A percentile compares a stretch with the other conserved stretches of the same genome.
These are phyloP conservation scores for Crithidia brevicula DNA, from an alignment of 208 protist species.

Conservation along the genomic window DNA sequence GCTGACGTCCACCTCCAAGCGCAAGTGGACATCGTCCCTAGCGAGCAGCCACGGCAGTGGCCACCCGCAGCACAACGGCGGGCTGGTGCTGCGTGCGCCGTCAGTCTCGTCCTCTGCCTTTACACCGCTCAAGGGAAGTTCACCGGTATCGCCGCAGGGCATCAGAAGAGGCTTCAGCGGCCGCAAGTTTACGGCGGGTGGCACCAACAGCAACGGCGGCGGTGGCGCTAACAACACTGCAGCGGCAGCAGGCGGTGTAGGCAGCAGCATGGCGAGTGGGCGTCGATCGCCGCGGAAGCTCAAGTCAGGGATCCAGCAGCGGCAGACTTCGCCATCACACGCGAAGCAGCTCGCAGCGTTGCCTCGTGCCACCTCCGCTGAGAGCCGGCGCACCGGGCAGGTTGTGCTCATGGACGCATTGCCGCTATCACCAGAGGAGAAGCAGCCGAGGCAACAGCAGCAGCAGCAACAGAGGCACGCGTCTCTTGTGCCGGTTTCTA, in stretches of 20 bases:
- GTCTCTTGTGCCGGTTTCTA: background rate
- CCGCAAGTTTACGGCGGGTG: background rate
- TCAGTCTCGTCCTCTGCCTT: background rate
- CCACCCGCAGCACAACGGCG: background rate
- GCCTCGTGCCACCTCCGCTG: background rate
- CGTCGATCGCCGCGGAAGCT: conserved; percentile 1
- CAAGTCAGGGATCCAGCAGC: background rate
- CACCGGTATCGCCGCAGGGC: conserved; percentile 1
- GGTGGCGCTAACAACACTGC: background rate
- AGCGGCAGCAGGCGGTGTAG: background rate
- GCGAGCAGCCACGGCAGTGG: conserved; percentile 10
- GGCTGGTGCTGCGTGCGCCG: background rate
- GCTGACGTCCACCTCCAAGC: conserved; percentile 17
- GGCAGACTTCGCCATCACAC: conserved; percentile 5
- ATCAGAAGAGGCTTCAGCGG: conserved; percentile 7
- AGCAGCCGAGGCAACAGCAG: background rate
- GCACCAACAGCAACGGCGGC: background rate
- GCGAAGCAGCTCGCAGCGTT: background rate
- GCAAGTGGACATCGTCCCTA: conserved; percentile 19
- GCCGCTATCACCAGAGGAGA: background rate
- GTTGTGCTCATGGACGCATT: conserved; percentile 14
- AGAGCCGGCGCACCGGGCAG: conserved; percentile 12
- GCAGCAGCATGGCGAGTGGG: background rate
- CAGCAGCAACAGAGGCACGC: background rate
- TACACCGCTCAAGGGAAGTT: background rate